Evolutionary conservation across 1,284 basidiomycete genomes (phyloP).

Genomic region (Gymnopus androsaceus): DNA sequence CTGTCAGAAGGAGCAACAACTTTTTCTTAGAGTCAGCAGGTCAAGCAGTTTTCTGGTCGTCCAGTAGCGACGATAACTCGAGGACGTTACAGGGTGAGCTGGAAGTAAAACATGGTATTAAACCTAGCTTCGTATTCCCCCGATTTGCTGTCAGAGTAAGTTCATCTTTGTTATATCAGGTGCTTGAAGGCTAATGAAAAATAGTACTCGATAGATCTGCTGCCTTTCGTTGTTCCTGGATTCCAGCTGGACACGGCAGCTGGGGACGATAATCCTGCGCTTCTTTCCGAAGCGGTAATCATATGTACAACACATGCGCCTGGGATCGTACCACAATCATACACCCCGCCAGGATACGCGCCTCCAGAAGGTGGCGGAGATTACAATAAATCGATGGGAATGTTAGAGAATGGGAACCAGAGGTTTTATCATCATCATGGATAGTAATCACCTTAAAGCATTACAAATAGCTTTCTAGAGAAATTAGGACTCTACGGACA

Average conservation of each 20-base stretch:
- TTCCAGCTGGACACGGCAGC: constrained; percentile 35
- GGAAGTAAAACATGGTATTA: constrained; percentile 45
- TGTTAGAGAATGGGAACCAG: constrained; percentile 60
- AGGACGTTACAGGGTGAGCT: constrained; percentile 54
- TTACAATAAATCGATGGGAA: constrained; percentile 54
- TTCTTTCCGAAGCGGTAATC: constrained; percentile 44
- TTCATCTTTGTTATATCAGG: not conserved
- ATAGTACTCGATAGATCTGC: constrained; percentile 53
- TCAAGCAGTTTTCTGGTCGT: constrained; percentile 51
- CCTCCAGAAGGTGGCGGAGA: constrained; percentile 40
- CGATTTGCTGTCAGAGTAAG: constrained; percentile 50
- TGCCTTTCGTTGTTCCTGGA: constrained; percentile 46
- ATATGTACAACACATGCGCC: constrained; percentile 44
- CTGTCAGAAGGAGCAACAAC: constrained; percentile 44
- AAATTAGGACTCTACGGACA: constrained; percentile 50
- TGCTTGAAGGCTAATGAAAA: not conserved
- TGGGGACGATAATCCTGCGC: constrained; percentile 26
- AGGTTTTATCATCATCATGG: constrained; percentile 38
- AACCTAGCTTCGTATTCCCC: constrained; percentile 57
- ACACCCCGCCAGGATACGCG: constrained; percentile 56
- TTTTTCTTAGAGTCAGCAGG: constrained; percentile 45
- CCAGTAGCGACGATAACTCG: constrained; percentile 33
- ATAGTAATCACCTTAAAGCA: too few species aligned
- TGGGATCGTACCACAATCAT: constrained; percentile 45
- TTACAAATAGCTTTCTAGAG: too few species aligned